Percentiles rank a stretch among this genome's conserved stretches.
phyloP scores from a whole-genome alignment of 1,284 basidiomycete species.

The Cutaneotrichosporon cutaneum region DNA sequence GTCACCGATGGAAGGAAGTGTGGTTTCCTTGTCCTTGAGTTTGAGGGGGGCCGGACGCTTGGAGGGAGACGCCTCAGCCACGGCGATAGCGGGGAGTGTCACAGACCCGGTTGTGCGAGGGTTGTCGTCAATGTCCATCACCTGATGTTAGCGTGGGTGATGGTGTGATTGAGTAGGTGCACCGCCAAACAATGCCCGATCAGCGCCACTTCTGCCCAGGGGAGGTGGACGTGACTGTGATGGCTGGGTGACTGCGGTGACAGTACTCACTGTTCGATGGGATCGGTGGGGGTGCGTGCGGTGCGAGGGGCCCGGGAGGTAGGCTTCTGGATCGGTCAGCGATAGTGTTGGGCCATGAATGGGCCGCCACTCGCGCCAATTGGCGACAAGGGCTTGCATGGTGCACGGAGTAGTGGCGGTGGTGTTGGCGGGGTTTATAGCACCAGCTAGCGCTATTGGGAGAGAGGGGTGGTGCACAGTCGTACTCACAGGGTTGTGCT shows the following conservation, averaged over 20 bases:
- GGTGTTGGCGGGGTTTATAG: not conserved
- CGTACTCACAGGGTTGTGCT: not conserved
- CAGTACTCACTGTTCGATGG: not conserved
- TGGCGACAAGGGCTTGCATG: not conserved
- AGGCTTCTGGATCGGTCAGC: not conserved
- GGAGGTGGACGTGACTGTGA: not conserved
- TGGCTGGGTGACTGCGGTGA: not conserved
- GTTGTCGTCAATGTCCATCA: not conserved
- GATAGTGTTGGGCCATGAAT: not conserved
- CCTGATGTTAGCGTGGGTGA: not conserved
- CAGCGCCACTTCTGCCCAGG: not conserved
- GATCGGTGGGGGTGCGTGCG: not conserved
- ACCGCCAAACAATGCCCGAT: not conserved
- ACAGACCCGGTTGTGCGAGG: not conserved
- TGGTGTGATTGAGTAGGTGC: not conserved
- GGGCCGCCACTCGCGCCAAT: not conserved
- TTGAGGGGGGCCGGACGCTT: not conserved
- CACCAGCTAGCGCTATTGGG: not conserved
- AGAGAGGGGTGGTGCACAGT: not conserved
- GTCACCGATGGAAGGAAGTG: not conserved
- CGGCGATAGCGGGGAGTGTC: not conserved
- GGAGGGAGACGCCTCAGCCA: not conserved
- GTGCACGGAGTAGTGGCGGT: not conserved
- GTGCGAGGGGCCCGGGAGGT: not conserved
- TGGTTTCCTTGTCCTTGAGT: not conserved